Evolutionary conservation across 1,139 yeast species (phyloP), one percentile per base, ranked within the genome.

Genomic region (Pichia sp.): DNA sequence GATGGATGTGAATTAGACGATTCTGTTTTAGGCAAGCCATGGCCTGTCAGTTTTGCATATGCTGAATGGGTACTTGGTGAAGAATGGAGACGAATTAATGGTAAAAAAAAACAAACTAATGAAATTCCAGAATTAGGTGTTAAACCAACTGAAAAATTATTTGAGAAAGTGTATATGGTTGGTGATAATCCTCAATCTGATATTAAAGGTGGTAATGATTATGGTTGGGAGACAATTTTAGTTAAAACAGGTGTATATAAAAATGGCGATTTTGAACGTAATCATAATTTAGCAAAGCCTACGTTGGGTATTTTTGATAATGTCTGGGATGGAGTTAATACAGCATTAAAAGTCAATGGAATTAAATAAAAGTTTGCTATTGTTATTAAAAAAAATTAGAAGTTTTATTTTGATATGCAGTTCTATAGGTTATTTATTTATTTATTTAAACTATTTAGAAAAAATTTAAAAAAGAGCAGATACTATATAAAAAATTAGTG

Each of bases 161-260:
- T 79, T 56, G 64, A 69, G 30, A 68, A 74, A 36, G 84, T 92
- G 2, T 90, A 75, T 68, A 92, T 92, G 98, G 86, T 92, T 33
- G 98, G 98, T 30, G 98, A 92, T 66, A 92, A 92, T 65, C 97
- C 97, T 2, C 92, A 83, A 31, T 81, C 90, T 46, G 98, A 92
- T 63, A 92, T 92, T 44, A 74, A 75, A 53, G 98, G 98, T 0
- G 98, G 96, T 2, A 83, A 85, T 59, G 72, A 72, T 50, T 81
- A 81, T 62, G 96, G 96, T 2, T 92, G 97, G 97, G 80, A 83
- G 45, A 82, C 92, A 26, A 75, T 88, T 42, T 74, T 92, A 42
- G 87, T 92, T 39, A 73, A 83, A 55, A 86, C 97, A 0, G 98
- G 98, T 0, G 97, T 92, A 3, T 92, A 79, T 63, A 72, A 73